A percentile compares a stretch with the other conserved stretches of the same genome.
Evolutionary conservation across 177 flowering plant species (phyloP).

Genomic region (Telopea speciosissima): DNA sequence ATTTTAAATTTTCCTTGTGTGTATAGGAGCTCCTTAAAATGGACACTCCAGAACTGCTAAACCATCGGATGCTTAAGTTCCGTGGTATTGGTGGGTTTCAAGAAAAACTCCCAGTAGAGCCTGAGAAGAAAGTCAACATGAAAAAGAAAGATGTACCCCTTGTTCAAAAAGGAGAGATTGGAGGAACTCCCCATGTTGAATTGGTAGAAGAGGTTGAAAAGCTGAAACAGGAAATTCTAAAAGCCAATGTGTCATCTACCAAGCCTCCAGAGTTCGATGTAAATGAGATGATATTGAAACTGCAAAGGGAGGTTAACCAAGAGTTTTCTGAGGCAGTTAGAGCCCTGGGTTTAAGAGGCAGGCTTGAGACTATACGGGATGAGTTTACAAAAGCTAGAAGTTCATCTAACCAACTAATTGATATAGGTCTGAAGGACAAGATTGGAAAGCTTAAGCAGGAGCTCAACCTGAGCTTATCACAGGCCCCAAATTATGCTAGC

Average conservation of each 20-base stretch:
- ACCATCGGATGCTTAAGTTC: constrained; percentile 66
- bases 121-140: constrained; percentile 57
- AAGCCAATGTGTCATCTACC: constrained; percentile 43
- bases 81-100: constrained; percentile 65
- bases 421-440: constrained; percentile 36
- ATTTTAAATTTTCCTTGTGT: constrained; percentile 11
- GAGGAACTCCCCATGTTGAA: constrained; percentile 28
- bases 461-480: constrained; percentile 37
- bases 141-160: constrained; percentile 54
- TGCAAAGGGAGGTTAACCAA: constrained; percentile 53
- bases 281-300: constrained; percentile 53
- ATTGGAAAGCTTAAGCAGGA: constrained; percentile 45
- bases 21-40: constrained; percentile 67
- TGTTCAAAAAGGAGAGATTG: constrained; percentile 10
- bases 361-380: constrained; percentile 35
- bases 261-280: constrained; percentile 32
- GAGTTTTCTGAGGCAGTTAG: constrained; percentile 57
- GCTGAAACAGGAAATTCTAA: constrained; percentile 47
- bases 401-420: constrained; percentile 27
- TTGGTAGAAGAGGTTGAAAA: constrained; percentile 62
- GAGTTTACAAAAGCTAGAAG: constrained; percentile 45
- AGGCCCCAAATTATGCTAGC: constrained; percentile 60
- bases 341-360: constrained; percentile 53
- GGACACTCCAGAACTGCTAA: constrained; percentile 53
- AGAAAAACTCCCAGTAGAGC: constrained; percentile 61